phyloP scores from a whole-genome alignment of 129 eudicot species.

The Sambucus nigra region DNA sequence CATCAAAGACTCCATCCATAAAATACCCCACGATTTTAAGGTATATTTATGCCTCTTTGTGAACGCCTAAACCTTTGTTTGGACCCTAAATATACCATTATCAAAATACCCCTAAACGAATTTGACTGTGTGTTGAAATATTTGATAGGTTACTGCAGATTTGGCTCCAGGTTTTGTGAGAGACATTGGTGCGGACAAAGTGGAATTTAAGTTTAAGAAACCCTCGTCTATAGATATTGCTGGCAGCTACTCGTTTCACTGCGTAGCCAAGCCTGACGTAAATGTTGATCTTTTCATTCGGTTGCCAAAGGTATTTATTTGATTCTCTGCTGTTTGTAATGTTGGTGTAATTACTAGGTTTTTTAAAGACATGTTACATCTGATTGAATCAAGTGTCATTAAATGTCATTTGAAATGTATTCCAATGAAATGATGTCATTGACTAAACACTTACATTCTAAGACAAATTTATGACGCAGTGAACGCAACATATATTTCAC shows the following conservation, averaged over 20 bases:
- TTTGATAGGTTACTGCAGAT: conserved; percentile 59
- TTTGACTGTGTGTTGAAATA: not conserved
- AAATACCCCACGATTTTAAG: conserved; percentile 53
- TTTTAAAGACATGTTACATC: no score
- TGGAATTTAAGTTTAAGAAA: conserved; percentile 68
- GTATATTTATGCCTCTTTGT: conserved; percentile 13
- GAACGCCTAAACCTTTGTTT: conserved; percentile 23
- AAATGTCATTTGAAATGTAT: no score
- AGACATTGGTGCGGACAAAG: conserved; percentile 89
- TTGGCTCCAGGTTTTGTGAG: conserved; percentile 68
- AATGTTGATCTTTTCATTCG: conserved; percentile 62
- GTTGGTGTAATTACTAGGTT: not conserved
- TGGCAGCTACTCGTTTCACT: conserved; percentile 66
- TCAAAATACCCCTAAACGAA: not conserved
- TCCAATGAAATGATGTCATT: no score
- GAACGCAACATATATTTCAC: no score
- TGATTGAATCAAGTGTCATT: no score
- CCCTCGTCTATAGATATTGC: conserved; percentile 58
- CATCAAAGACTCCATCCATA: conserved; percentile 37
- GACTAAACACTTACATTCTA: no score
- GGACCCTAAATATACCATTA: not conserved
- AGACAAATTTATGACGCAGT: no score
- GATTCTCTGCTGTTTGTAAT: not conserved
- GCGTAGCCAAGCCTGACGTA: conserved; percentile 66
- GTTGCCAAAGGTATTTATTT: conserved; percentile 71